A percentile compares a stretch with the other conserved stretches of the same genome.
phyloP scores from a whole-genome alignment of 1,139 yeast species.

The Hansenula sp. region DNA sequence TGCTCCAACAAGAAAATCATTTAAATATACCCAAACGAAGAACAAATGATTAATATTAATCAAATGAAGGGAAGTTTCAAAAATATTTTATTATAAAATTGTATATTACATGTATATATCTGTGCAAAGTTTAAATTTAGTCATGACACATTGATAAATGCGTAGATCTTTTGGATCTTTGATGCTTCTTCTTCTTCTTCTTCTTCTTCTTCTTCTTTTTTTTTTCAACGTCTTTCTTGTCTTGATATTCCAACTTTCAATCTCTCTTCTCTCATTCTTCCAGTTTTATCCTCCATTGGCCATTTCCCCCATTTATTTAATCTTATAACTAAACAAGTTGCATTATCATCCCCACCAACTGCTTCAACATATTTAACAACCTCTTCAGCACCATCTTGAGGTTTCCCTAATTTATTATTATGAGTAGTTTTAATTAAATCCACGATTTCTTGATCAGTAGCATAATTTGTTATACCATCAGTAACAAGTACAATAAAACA shows the following conservation, averaged over 20 bases:
- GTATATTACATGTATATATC: constrained; percentile 3
- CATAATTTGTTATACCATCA: constrained; percentile 81
- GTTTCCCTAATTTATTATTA: constrained; percentile 72
- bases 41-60: constrained; percentile 24
- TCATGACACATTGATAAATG: background rate
- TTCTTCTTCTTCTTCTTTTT: background rate
- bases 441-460: constrained; percentile 87
- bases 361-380: constrained; percentile 80
- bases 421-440: constrained; percentile 75
- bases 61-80: too few species aligned
- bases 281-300: constrained; percentile 83
- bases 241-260: constrained; percentile 49
- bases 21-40: constrained; percentile 67
- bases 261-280: constrained; percentile 71
- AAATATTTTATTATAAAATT: too few species aligned
- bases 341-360: constrained; percentile 91
- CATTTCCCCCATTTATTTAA: constrained; percentile 92
- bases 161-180: too few species aligned
- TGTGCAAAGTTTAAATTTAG: background rate
- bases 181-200: too few species aligned
- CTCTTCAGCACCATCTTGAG: constrained; percentile 83
- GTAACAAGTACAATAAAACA: constrained; percentile 72
- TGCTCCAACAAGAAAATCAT: constrained; percentile 81
- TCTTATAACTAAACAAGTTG: constrained; percentile 80
- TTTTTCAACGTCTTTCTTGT: constrained; percentile 24